phyloP scores from a whole-genome alignment of 169 alveolate species.

The Eimeria maxima region DNA sequence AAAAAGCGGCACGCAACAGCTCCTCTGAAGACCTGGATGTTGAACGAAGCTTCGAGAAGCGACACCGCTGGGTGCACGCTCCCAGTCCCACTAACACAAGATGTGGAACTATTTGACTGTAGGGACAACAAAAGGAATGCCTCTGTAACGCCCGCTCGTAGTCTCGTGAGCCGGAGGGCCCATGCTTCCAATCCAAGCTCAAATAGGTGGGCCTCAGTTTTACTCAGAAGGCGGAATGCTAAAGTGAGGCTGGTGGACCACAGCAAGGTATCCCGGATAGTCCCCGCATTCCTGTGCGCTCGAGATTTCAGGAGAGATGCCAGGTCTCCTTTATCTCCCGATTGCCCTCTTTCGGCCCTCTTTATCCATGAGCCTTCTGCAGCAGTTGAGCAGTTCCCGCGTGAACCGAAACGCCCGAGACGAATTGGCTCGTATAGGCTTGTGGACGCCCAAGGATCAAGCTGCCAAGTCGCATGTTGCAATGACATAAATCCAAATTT shows the following conservation, averaged over 20 bases:
- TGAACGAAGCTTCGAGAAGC: slow-evolving; percentile 70
- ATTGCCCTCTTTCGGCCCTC: background rate
- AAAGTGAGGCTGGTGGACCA: slow-evolving; percentile 66
- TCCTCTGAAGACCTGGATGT: slow-evolving; percentile 59
- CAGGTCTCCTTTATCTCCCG: background rate
- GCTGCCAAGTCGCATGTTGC: background rate
- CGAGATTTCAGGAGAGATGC: background rate
- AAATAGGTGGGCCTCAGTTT: slow-evolving; percentile 41
- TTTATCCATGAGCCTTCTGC: background rate
- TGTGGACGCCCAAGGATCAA: slow-evolving; percentile 60
- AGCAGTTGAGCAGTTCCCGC: background rate
- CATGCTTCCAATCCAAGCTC: slow-evolving; percentile 77
- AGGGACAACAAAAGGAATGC: slow-evolving; percentile 52
- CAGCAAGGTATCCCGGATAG: slow-evolving; percentile 1
- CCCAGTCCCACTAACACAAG: background rate
- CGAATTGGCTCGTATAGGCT: slow-evolving; percentile 61
- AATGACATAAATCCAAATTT: background rate
- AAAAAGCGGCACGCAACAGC: slow-evolving; percentile 64
- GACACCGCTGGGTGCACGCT: slow-evolving; percentile 70
- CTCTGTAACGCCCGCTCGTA: slow-evolving; percentile 50
- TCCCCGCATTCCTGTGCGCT: background rate
- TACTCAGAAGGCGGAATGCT: slow-evolving; percentile 40
- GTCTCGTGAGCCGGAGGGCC: slow-evolving; percentile 42
- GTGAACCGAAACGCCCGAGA: background rate
- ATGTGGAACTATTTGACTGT: background rate